Evolutionary conservation across 2,329 filamentous ascomycete species (phyloP).

Genomic region (Laburnicola sp.): DNA sequence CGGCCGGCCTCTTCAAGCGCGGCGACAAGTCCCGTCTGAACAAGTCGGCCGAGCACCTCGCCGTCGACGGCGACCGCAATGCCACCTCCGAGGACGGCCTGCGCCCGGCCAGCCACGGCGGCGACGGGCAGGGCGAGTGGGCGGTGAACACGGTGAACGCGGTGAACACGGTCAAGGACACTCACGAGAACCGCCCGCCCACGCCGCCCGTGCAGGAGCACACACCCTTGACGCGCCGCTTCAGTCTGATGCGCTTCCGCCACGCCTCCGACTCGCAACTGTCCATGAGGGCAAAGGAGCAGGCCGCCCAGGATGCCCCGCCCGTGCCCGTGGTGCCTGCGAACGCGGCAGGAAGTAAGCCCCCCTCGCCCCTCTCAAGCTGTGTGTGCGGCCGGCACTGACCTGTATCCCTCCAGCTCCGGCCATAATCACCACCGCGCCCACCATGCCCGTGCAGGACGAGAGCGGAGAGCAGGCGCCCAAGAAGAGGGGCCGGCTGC

Average conservation of each 20-base stretch:
- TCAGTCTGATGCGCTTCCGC: slow-evolving; percentile 77
- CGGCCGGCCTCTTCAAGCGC: slow-evolving; percentile 42
- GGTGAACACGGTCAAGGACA: too few species aligned
- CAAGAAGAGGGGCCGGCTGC: slow-evolving; percentile 39
- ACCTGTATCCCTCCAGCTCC: slow-evolving; percentile 49
- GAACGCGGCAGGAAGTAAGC: slow-evolving; percentile 19
- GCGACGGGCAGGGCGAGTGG: slow-evolving; percentile 21
- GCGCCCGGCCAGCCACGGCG: slow-evolving; percentile 24
- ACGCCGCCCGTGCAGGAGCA: slow-evolving; percentile 41
- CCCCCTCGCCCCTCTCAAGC: slow-evolving; percentile 9
- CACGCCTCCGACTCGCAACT: slow-evolving; percentile 93
- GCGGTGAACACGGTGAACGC: slow-evolving; percentile 15
- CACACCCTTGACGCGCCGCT: slow-evolving; percentile 53
- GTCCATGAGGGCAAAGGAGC: slow-evolving; percentile 72
- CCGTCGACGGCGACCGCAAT: slow-evolving; percentile 28
- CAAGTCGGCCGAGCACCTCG: slow-evolving; percentile 31
- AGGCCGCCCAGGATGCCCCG: slow-evolving; percentile 62
- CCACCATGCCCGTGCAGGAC: slow-evolving; percentile 59
- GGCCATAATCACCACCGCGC: slow-evolving; percentile 87
- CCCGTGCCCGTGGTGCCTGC: slow-evolving; percentile 49
- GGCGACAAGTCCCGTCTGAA: slow-evolving; percentile 31
- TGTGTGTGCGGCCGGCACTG: slow-evolving; percentile 22
- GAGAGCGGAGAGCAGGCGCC: slow-evolving; percentile 20
- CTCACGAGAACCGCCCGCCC: slow-evolving; percentile 29
- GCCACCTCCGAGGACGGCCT: slow-evolving; percentile 43